A percentile compares a stretch with the other conserved stretches of the same genome.
Evolutionary conservation across 805 yeast species (phyloP).

Genomic region (Ogataea pilisensis): DNA sequence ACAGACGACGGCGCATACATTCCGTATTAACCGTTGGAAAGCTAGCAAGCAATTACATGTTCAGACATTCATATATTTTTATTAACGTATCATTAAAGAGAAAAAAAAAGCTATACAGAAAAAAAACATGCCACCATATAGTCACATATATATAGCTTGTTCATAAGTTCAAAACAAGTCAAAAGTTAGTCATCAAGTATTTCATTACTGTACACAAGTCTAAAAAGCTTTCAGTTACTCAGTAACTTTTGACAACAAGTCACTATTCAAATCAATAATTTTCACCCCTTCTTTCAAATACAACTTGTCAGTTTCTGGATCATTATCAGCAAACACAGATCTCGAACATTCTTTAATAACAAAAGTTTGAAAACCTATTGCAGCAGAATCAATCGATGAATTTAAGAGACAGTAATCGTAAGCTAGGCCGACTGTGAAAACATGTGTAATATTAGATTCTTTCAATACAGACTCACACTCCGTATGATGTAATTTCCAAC

Average conservation of each 20-base stretch:
- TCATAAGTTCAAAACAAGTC: too few species aligned
- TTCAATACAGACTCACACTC: constrained; percentile 51
- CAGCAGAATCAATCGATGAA: constrained; percentile 67
- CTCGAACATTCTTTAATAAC: constrained; percentile 56
- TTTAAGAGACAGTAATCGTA: constrained; percentile 81
- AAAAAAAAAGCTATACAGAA: too few species aligned
- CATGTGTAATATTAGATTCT: constrained; percentile 47
- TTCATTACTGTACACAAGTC: too few species aligned
- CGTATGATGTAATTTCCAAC: constrained; percentile 69
- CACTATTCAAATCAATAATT: constrained; percentile 11
- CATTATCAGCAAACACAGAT: constrained; percentile 48
- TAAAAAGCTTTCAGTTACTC: too few species aligned
- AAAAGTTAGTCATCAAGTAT: too few species aligned
- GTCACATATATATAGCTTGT: too few species aligned
- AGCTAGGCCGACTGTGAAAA: constrained; percentile 78
- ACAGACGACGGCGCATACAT: too few species aligned
- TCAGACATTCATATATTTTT: too few species aligned
- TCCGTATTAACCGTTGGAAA: too few species aligned
- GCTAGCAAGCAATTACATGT: too few species aligned
- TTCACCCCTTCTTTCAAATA: constrained; percentile 32
- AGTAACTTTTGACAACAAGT: constrained; percentile 9
- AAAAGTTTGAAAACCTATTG: constrained; percentile 56
- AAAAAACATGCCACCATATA: too few species aligned
- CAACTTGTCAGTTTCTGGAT: constrained; percentile 30
- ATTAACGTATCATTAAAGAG: too few species aligned